Conservation (phyloP, 768 basidiomycete genomes). For the Lentinula lateritia region DNA sequence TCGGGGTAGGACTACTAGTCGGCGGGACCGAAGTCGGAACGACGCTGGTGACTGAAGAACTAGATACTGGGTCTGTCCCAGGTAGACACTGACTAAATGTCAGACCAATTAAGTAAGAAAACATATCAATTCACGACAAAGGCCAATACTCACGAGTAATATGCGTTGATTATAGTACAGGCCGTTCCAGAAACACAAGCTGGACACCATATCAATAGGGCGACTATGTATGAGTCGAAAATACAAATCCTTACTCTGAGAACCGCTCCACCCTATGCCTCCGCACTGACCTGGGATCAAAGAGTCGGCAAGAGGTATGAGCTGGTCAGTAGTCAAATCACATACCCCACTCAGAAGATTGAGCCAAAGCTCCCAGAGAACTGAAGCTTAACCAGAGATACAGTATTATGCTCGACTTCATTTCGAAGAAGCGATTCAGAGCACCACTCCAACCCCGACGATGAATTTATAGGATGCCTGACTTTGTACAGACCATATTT, state of each 20-base stretch:
- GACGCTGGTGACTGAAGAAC: slow-evolving; percentile 9
- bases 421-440: background rate
- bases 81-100: slow-evolving; percentile 25
- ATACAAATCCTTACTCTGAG: background rate
- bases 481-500: background rate
- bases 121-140: background rate
- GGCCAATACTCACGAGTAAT: slow-evolving; percentile 15
- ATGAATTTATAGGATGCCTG: background rate
- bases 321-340: background rate
- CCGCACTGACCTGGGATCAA: slow-evolving; percentile 16
- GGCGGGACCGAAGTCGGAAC: background rate
- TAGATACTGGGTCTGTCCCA: slow-evolving; percentile 14
- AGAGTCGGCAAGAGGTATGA: background rate
- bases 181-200: slow-evolving; percentile 27
- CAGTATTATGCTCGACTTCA: background rate
- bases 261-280: slow-evolving; percentile 30
- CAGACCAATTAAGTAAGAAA: background rate
- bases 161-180: slow-evolving; percentile 26
- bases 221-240: background rate
- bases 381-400: background rate
- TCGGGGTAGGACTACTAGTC: slow-evolving; percentile 1
- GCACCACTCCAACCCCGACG: too few species aligned
- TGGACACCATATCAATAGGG: slow-evolving; percentile 10
- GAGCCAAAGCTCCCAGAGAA: background rate
- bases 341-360: slow-evolving; percentile 3